Conservation (phyloP, 2,329 filamentous ascomycete genomes). For the Reticulascus tulasneorum region DNA sequence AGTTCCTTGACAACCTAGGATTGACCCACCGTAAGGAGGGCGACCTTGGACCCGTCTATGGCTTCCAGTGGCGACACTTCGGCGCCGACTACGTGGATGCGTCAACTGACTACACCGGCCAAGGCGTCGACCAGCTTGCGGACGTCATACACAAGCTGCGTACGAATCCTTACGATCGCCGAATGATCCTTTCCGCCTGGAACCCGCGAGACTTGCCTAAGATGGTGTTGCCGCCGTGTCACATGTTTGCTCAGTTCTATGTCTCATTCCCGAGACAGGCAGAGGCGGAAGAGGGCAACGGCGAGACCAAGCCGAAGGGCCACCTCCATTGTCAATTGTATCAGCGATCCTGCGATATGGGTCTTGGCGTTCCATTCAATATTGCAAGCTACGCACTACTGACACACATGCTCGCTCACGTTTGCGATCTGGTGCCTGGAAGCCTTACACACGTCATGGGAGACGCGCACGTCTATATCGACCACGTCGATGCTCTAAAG, state of each 20-base stretch:
- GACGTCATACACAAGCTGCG: slow-evolving; percentile 85
- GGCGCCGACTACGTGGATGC: slow-evolving; percentile 83
- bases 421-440: slow-evolving; percentile 78
- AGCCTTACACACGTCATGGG: slow-evolving; percentile 94
- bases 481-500: slow-evolving; percentile 85
- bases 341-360: slow-evolving; percentile 95
- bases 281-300: slow-evolving; percentile 11
- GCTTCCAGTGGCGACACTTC: slow-evolving; percentile 98
- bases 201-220: slow-evolving; percentile 80
- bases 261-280: slow-evolving; percentile 65
- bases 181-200: slow-evolving; percentile 91
- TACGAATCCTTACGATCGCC: slow-evolving; percentile 78
- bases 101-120: slow-evolving; percentile 74
- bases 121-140: slow-evolving; percentile 90
- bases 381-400: slow-evolving; percentile 92
- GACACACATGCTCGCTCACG: slow-evolving; percentile 91
- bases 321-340: slow-evolving; percentile 85
- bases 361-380: slow-evolving; percentile 94
- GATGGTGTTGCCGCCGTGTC: slow-evolving; percentile 92
- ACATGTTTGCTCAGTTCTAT: slow-evolving; percentile 98
- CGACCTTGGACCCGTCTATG: slow-evolving; percentile 92
- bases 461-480: slow-evolving; percentile 92
- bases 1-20: slow-evolving; percentile 82
- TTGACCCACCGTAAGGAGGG: slow-evolving; percentile 77
- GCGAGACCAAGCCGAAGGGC: slow-evolving; percentile 46